Conservation (phyloP, 2,329 filamentous ascomycete genomes). For the Teratosphaeria viscida region DNA sequence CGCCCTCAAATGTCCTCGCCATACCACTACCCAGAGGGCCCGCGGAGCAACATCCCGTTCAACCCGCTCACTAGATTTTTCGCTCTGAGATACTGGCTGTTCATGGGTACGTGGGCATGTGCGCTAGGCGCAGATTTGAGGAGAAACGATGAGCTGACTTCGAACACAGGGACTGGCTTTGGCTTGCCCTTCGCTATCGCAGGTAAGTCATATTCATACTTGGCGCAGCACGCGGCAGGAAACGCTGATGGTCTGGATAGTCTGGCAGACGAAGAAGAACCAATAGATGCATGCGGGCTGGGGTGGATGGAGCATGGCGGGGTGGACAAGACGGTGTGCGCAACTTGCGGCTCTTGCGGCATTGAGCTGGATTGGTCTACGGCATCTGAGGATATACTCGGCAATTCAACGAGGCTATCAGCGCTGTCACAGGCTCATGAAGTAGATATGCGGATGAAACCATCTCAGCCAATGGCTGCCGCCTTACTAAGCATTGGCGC, state of each 20-base stretch:
- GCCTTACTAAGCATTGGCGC: background rate
- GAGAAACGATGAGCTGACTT: slow-evolving; percentile 28
- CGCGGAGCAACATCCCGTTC: slow-evolving; percentile 91
- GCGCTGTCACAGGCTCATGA: background rate
- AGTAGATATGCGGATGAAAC: background rate
- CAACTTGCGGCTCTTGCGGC: background rate
- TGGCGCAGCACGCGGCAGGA: background rate
- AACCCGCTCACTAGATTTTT: slow-evolving; percentile 88
- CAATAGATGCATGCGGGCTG: slow-evolving; percentile 15
- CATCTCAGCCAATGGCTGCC: background rate
- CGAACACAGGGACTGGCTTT: slow-evolving; percentile 45
- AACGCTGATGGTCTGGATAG: slow-evolving; percentile 31
- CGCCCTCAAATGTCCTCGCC: slow-evolving; percentile 75
- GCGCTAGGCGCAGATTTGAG: slow-evolving; percentile 1
- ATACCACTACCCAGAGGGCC: slow-evolving; percentile 97
- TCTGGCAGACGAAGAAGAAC: slow-evolving; percentile 60
- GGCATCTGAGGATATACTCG: background rate
- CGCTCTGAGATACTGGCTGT: slow-evolving; percentile 69
- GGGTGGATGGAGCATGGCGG: background rate
- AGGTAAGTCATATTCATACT: slow-evolving; percentile 40
- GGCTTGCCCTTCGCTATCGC: slow-evolving; percentile 51
- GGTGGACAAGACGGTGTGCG: background rate
- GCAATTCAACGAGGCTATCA: background rate
- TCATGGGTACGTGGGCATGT: slow-evolving; percentile 49
- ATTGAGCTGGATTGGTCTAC: background rate